Evolutionary conservation across 1,284 basidiomycete genomes (phyloP).

Genomic region (Thelephora terrestris): DNA sequence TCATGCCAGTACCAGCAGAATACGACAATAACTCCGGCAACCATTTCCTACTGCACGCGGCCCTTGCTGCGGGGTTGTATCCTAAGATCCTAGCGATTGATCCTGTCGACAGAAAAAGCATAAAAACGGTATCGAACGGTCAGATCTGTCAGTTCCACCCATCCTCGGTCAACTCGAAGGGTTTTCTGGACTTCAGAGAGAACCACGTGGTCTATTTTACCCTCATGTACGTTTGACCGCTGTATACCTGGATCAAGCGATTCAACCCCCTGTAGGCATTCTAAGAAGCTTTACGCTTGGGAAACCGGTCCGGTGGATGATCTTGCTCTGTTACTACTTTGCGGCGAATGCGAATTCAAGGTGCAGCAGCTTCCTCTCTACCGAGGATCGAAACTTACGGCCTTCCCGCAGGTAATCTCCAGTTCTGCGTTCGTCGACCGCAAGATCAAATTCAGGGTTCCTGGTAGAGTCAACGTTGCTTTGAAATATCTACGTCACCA

Average conservation of each 20-base stretch:
- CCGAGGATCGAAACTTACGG: background rate
- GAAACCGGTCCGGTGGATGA: conserved; percentile 90
- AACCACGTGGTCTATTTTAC: conserved; percentile 84
- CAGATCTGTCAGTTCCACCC: conserved; percentile 84
- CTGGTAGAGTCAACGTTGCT: conserved; percentile 69
- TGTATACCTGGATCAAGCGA: conserved; percentile 11
- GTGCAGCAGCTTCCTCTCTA: conserved; percentile 27
- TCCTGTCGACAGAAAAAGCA: conserved; percentile 26
- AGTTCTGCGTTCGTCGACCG: conserved; percentile 75
- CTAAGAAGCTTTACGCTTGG: conserved; percentile 93
- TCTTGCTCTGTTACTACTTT: conserved; percentile 73
- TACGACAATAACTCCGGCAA: conserved; percentile 65
- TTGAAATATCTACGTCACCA: conserved; percentile 73
- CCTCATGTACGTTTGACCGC: conserved; percentile 52
- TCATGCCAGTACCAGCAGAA: conserved; percentile 67
- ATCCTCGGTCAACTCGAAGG: conserved; percentile 72
- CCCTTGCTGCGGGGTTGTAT: conserved; percentile 82
- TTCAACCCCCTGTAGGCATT: conserved; percentile 52
- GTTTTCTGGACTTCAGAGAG: conserved; percentile 49
- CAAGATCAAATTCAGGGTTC: conserved; percentile 68
- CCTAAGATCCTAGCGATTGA: conserved; percentile 85
- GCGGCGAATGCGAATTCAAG: conserved; percentile 90
- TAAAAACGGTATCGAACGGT: conserved; percentile 86
- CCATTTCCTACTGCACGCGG: conserved; percentile 65
- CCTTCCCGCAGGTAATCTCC: conserved; percentile 49